phyloP scores from a whole-genome alignment of 345 rosid species.

The Aurinia saxatilis region DNA sequence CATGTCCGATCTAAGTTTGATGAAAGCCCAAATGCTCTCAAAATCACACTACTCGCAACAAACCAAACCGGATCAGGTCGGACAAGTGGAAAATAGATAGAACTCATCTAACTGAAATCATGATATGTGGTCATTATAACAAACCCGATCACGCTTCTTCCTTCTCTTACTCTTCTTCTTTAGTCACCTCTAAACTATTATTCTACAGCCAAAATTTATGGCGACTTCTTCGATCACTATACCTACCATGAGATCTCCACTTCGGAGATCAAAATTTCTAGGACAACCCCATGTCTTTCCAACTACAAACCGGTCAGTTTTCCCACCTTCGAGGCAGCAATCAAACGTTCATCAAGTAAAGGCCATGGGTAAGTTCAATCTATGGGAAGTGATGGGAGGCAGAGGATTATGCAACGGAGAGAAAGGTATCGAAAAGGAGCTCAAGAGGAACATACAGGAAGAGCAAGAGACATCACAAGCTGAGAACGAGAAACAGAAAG shows the following conservation, averaged over 20 bases:
- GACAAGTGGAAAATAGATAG: conserved; percentile 1
- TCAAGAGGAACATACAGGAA: conserved; percentile 37
- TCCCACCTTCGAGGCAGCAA: conserved; percentile 26
- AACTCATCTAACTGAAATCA: conserved; percentile 28
- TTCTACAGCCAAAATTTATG: conserved; percentile 21
- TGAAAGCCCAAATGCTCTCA: conserved; percentile 2
- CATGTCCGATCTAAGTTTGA: not conserved
- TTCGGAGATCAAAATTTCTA: conserved; percentile 35
- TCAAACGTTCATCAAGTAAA: conserved; percentile 7
- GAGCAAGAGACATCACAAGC: conserved; percentile 13
- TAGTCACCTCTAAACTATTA: not conserved
- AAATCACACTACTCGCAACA: not conserved
- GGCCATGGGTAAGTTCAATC: conserved; percentile 52
- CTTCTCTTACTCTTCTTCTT: not conserved
- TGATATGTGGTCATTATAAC: conserved; percentile 25
- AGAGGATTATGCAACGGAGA: conserved; percentile 88
- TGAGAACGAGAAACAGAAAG: conserved; percentile 3
- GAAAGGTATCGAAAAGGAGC: conserved; percentile 57
- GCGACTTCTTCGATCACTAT: conserved; percentile 51
- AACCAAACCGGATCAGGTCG: conserved; percentile 1
- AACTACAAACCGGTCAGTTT: conserved; percentile 27
- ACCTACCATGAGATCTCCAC: conserved; percentile 35
- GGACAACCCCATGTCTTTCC: conserved; percentile 29
- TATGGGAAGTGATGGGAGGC: conserved; percentile 69
- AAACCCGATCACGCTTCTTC: not conserved